Conservation (phyloP, 2,329 filamentous ascomycete species). For the Colletotrichum theobromicola region DNA sequence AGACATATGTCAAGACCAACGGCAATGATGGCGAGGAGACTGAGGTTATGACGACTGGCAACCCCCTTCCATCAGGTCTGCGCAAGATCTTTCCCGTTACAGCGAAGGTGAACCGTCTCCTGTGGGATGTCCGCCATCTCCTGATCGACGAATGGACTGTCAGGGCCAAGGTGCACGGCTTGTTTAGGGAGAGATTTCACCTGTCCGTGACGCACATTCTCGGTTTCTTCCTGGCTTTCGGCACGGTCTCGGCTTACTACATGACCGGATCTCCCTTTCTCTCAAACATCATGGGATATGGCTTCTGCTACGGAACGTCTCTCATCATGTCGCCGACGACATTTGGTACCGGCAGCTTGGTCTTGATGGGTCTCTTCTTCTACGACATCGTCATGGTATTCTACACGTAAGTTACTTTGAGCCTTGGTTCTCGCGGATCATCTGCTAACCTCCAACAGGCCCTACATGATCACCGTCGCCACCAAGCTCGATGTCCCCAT, state of each 20-base stretch:
- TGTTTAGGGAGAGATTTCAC: conserved; percentile 50
- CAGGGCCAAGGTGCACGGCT: conserved; percentile 55
- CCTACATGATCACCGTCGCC: conserved; percentile 86
- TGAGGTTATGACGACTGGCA: conserved; percentile 22
- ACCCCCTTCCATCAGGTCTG: conserved; percentile 36
- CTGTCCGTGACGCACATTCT: conserved; percentile 63
- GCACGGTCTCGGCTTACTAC: conserved; percentile 67
- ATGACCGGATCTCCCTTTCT: conserved; percentile 64
- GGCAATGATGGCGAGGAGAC: neutral
- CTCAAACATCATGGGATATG: conserved; percentile 86
- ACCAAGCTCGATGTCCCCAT: conserved; percentile 90
- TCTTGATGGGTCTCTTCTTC: conserved; percentile 82
- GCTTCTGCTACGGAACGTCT: conserved; percentile 83
- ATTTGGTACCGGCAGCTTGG: conserved; percentile 79
- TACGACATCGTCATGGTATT: conserved; percentile 97
- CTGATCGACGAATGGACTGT: conserved; percentile 58
- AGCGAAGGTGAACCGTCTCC: conserved; percentile 19
- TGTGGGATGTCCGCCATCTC: conserved; percentile 59
- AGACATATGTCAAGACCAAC: conserved; percentile 35
- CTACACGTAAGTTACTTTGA: conserved; percentile 67
- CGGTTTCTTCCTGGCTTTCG: conserved; percentile 58
- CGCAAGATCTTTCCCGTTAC: neutral
- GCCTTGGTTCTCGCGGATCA: neutral
- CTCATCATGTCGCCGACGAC: conserved; percentile 88
- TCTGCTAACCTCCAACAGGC: conserved; percentile 48